A percentile compares a stretch with the other conserved stretches of the same genome.
Evolutionary conservation across 176 grass and related monocot genomes (phyloP).

Genomic region (Stipa capillata): DNA sequence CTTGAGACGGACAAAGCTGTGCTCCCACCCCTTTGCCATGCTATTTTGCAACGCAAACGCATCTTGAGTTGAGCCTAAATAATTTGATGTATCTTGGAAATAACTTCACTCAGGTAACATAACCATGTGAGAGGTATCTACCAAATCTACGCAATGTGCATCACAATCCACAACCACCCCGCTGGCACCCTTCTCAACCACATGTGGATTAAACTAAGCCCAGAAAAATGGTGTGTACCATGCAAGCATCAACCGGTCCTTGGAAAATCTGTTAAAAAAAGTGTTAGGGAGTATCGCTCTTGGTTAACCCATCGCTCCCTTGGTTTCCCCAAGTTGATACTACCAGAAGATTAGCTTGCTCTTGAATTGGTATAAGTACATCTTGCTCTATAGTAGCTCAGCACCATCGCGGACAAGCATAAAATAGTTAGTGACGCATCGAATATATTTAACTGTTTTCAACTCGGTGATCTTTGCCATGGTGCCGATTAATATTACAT

Average conservation of each 20-base stretch:
- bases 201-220: neutral
- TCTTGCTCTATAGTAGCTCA: too few species aligned
- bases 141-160: neutral
- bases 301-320: neutral
- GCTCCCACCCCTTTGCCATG: neutral
- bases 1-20: too few species aligned
- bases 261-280: neutral
- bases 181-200: neutral
- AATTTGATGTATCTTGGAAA: neutral
- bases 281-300: neutral
- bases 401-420: too few species aligned
- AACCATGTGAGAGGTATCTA: constrained; percentile 9
- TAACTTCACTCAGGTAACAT: neutral
- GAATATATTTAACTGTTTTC: too few species aligned
- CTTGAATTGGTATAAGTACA: too few species aligned
- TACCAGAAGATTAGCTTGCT: neutral
- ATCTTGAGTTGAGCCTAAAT: neutral
- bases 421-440: too few species aligned
- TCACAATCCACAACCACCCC: neutral
- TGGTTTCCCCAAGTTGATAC: neutral
- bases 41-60: neutral
- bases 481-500: too few species aligned
- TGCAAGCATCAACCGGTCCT: neutral
- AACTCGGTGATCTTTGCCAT: too few species aligned
- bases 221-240: neutral